phyloP scores from a whole-genome alignment of 805 yeast genomes.

The Debaryomyces maramus region DNA sequence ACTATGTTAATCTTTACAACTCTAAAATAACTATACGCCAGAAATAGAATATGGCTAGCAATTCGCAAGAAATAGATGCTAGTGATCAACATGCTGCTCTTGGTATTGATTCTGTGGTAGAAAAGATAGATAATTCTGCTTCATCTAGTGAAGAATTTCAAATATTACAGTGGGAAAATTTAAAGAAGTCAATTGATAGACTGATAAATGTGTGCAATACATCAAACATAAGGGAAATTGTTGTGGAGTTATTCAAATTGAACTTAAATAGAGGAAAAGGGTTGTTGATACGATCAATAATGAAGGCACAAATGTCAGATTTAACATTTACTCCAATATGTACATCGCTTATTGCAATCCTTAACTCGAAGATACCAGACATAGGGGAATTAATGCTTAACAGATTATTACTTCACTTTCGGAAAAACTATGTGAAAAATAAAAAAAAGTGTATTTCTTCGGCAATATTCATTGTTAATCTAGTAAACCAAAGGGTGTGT shows the following conservation, averaged over 20 bases:
- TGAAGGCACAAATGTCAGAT: constrained; percentile 52
- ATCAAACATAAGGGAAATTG: constrained; percentile 49
- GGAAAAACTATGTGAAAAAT: constrained; percentile 49
- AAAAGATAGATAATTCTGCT: constrained; percentile 6
- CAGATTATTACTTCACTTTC: constrained; percentile 59
- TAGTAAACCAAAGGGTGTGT: constrained; percentile 60
- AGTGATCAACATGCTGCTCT: too few relatives aligned
- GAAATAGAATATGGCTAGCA: too few relatives aligned
- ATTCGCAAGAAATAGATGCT: too few relatives aligned
- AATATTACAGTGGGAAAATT: constrained; percentile 54
- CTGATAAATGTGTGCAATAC: constrained; percentile 46
- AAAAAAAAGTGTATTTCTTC: constrained; percentile 43
- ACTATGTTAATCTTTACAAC: too few relatives aligned
- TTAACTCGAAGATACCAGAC: constrained; percentile 68
- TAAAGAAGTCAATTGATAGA: constrained; percentile 49
- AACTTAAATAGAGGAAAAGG: constrained; percentile 67
- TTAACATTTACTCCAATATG: constrained; percentile 45
- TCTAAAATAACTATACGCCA: too few relatives aligned
- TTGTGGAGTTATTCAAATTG: constrained; percentile 50
- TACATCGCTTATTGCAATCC: constrained; percentile 56
- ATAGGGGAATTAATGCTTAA: constrained; percentile 58
- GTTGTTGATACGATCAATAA: constrained; percentile 53
- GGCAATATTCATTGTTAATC: constrained; percentile 54
- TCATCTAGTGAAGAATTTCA: constrained; percentile 33
- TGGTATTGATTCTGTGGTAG: too few relatives aligned